phyloP scores from a whole-genome alignment of 1,284 basidiomycete species.

The Mixia osmundae region DNA sequence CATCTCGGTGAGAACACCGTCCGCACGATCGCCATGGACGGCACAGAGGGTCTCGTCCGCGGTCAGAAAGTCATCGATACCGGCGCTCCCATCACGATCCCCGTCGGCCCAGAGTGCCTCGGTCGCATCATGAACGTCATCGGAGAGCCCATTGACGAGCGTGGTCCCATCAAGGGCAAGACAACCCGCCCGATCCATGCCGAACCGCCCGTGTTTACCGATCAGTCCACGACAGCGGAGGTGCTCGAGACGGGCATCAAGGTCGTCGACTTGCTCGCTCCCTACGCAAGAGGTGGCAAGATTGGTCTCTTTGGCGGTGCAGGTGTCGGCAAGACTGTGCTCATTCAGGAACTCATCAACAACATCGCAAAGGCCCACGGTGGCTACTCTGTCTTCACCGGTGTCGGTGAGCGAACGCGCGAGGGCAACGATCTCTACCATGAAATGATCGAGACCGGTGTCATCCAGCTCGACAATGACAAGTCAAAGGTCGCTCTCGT shows the following conservation, averaged over 20 bases:
- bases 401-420: constrained; percentile 98
- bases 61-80: constrained; percentile 93
- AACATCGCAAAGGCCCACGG: constrained; percentile 99
- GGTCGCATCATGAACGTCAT: constrained; percentile 99
- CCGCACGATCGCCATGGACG: constrained; percentile 35
- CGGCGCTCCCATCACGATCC: constrained; percentile 83
- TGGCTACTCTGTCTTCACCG: constrained; percentile 99
- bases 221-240: constrained; percentile 94
- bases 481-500: constrained; percentile 93
- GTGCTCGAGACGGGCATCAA: constrained; percentile 99
- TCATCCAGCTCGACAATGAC: constrained; percentile 48
- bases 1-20: constrained; percentile 98
- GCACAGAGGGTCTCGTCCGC: constrained; percentile 96
- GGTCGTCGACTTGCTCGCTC: constrained; percentile 96
- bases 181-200: constrained; percentile 62
- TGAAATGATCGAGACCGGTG: constrained; percentile 98
- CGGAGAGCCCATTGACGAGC: constrained; percentile 97
- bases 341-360: constrained; percentile 95
- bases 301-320: constrained; percentile 99
- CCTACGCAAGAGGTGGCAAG: constrained; percentile 99
- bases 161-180: constrained; percentile 89
- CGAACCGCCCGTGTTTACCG: constrained; percentile 86
- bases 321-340: constrained; percentile 98
- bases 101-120: constrained; percentile 76
- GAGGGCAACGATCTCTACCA: constrained; percentile 99